Percentiles rank a stretch among this genome's conserved stretches.
Conservation (phyloP, 176 grass and related monocot species). For the Aegilops bicornis region DNA sequence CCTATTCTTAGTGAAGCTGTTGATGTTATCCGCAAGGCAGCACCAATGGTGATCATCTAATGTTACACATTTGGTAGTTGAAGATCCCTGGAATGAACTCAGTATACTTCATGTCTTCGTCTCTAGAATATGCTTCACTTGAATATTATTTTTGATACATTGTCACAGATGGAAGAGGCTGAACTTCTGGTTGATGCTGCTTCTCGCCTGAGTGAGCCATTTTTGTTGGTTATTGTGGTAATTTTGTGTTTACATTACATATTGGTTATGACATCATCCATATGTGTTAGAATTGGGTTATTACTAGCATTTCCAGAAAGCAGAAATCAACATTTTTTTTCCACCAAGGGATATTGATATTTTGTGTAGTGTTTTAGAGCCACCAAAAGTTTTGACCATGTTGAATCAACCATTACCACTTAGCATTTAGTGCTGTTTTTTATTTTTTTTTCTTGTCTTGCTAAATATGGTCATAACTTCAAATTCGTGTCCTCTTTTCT, state of each 20-base stretch:
- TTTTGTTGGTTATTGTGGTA: slow-evolving; percentile 99
- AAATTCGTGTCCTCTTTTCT: neutral
- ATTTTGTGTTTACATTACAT: slow-evolving; percentile 52
- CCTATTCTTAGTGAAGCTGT: slow-evolving; percentile 74
- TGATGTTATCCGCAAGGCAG: slow-evolving; percentile 78
- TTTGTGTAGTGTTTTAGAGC: slow-evolving; percentile 13
- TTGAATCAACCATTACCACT: neutral
- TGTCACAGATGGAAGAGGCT: slow-evolving; percentile 93
- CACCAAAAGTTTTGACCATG: neutral
- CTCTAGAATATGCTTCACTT: slow-evolving; percentile 44
- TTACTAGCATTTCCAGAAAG: neutral
- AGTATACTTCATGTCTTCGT: slow-evolving; percentile 33
- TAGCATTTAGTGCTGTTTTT: neutral
- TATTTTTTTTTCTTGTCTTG: slow-evolving; percentile 9
- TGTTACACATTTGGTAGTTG: slow-evolving; percentile 99
- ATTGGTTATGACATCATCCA: slow-evolving; percentile 30
- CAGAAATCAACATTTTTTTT: neutral
- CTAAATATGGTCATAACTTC: neutral
- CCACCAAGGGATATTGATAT: neutral
- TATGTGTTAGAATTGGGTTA: neutral
- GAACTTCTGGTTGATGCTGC: slow-evolving; percentile 91
- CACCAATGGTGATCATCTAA: slow-evolving; percentile 99
- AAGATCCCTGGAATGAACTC: slow-evolving; percentile 75
- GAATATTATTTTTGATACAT: slow-evolving; percentile 50
- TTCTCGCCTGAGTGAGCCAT: slow-evolving; percentile 92